phyloP scores from a whole-genome alignment of 2,329 filamentous ascomycete genomes.

The Phaeosphaeriaceae sp. region DNA sequence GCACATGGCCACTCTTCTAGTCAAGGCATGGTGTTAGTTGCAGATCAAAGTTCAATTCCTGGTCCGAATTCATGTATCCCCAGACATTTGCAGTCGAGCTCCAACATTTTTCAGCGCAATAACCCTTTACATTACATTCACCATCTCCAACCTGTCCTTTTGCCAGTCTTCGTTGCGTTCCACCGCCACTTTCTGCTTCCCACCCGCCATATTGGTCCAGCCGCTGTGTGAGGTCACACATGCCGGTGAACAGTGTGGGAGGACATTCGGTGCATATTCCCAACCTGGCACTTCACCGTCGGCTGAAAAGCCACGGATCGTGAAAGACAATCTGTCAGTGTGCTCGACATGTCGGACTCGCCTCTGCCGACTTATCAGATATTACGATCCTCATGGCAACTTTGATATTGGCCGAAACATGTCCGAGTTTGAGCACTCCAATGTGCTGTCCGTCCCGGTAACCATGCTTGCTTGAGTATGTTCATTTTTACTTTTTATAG shows the following conservation, averaged over 20 bases:
- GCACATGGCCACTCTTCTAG: constrained; percentile 19
- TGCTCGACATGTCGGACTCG: not conserved
- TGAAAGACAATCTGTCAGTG: not conserved
- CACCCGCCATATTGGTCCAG: constrained; percentile 17
- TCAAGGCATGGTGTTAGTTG: constrained; percentile 22
- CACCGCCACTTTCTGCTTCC: constrained; percentile 8
- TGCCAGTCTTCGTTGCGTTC: not conserved
- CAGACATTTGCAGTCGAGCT: not conserved
- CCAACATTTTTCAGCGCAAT: not conserved
- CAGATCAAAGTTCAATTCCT: constrained; percentile 28
- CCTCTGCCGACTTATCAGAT: not conserved
- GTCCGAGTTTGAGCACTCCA: not conserved
- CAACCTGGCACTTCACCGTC: constrained; percentile 14
- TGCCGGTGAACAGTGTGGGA: constrained; percentile 10
- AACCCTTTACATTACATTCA: not conserved
- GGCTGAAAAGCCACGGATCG: constrained; percentile 10
- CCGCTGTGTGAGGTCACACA: constrained; percentile 21
- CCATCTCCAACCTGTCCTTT: constrained; percentile 4
- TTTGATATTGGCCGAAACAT: not conserved
- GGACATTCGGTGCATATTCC: constrained; percentile 19
- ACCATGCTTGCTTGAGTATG: too few species aligned
- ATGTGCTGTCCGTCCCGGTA: not conserved
- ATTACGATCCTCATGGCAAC: not conserved
- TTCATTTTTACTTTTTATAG: too few species aligned
- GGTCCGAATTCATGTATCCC: constrained; percentile 9